Conservation (phyloP, 176 grass and related monocot genomes). For the Ananas comosus region DNA sequence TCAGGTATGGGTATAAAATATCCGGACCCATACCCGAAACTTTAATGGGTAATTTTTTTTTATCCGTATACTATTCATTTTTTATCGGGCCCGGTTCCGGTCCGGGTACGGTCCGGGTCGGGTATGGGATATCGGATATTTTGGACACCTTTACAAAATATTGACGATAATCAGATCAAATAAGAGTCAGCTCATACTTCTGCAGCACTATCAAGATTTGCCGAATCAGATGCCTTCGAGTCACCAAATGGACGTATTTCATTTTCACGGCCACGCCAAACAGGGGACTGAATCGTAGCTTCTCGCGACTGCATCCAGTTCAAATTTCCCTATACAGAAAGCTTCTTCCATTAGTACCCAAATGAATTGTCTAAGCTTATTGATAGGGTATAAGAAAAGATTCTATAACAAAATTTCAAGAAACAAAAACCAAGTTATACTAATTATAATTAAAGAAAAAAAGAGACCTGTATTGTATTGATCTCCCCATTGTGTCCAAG, state of each 20-base stretch:
- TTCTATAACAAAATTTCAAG: conserved; percentile 14
- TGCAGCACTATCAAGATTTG: conserved; percentile 94
- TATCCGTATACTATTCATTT: no score
- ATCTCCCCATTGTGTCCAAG: conserved; percentile 99
- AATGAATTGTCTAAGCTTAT: conserved; percentile 21
- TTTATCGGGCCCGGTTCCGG: no score
- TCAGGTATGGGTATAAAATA: no score
- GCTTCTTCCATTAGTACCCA: background rate
- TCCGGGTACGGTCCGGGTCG: no score
- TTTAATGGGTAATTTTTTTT: no score
- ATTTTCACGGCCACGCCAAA: conserved; percentile 90
- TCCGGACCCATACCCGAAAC: no score
- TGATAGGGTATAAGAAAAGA: conserved; percentile 17
- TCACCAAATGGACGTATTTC: conserved; percentile 91
- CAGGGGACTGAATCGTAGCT: conserved; percentile 78
- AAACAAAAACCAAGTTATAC: conserved; percentile 6
- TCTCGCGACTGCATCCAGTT: conserved; percentile 99
- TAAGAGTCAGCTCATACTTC: conserved; percentile 38
- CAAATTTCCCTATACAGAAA: conserved; percentile 83
- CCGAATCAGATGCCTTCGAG: conserved; percentile 92
- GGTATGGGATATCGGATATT: no score
- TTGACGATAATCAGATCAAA: background rate
- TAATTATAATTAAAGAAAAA: conserved; percentile 13
- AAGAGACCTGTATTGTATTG: conserved; percentile 94
- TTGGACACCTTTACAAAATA: no score